phyloP scores from a whole-genome alignment of 495 filamentous ascomycete species.

The Cladorrhinum samala region DNA sequence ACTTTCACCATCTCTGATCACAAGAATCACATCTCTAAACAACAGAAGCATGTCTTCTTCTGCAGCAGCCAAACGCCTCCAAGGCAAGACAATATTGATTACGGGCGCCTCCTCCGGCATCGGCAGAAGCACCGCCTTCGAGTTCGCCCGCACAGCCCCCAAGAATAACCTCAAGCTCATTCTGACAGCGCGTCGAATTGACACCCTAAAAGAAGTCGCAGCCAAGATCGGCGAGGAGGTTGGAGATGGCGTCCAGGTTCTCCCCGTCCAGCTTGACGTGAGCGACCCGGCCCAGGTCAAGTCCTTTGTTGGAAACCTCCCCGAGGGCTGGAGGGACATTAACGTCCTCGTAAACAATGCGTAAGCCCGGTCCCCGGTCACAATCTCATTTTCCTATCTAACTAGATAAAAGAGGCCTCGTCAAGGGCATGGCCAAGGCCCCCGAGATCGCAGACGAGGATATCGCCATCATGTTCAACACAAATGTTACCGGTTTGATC shows the following conservation, averaged over 20 bases:
- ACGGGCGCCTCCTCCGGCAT: constrained; percentile 95
- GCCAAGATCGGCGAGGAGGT: constrained; percentile 72
- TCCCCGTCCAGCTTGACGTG: constrained; percentile 81
- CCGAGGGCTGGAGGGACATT: constrained; percentile 78
- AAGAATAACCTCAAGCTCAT: constrained; percentile 66
- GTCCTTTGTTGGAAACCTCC: constrained; percentile 65
- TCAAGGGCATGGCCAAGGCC: constrained; percentile 32
- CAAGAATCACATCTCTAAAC: not conserved
- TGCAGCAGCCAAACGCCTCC: constrained; percentile 76
- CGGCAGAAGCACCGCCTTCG: constrained; percentile 74
- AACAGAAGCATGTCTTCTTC: constrained; percentile 54
- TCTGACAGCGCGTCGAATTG: constrained; percentile 77
- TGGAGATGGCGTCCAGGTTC: constrained; percentile 72
- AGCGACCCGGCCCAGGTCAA: constrained; percentile 71
- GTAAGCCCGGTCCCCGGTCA: too few relatives aligned
- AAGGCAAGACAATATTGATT: constrained; percentile 88
- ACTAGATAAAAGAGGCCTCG: not conserved
- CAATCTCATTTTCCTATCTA: not conserved
- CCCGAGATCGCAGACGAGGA: constrained; percentile 78
- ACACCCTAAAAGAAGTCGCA: constrained; percentile 68
- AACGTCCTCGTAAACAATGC: constrained; percentile 96
- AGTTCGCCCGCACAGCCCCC: constrained; percentile 86
- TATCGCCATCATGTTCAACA: constrained; percentile 80
- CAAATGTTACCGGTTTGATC: constrained; percentile 91
- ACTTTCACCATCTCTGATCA: not conserved